A percentile compares a stretch with the other conserved stretches of the same genome.
Evolutionary conservation across 1,139 yeast genomes (phyloP).

Genomic region (Komagataea norvegica): DNA sequence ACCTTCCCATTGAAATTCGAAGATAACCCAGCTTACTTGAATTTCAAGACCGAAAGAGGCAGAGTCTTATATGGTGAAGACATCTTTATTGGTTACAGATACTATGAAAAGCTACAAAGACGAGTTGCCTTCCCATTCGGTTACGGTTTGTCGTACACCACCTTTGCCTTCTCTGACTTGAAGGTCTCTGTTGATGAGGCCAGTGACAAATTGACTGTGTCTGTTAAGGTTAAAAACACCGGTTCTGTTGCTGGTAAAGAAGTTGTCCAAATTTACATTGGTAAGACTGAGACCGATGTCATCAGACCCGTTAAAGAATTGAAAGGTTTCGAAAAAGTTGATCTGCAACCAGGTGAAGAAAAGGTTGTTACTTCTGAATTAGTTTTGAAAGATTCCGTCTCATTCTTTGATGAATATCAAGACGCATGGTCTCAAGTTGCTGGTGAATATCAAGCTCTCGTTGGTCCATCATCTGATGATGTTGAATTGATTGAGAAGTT

Average conservation of each 20-base stretch:
- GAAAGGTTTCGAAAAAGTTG: conserved; percentile 49
- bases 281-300: conserved; percentile 37
- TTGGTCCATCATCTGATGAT: conserved; percentile 38
- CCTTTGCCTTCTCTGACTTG: conserved; percentile 35
- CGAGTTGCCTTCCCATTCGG: conserved; percentile 57
- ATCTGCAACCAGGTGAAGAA: conserved; percentile 38
- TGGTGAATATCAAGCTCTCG: conserved; percentile 44
- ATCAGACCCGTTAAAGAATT: conserved; percentile 56
- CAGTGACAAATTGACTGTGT: conserved; percentile 32
- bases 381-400: conserved; percentile 45
- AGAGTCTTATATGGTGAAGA: conserved; percentile 46
- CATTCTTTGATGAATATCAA: conserved; percentile 48
- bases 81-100: conserved; percentile 56
- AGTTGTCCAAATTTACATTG: conserved; percentile 41
- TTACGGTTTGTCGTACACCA: conserved; percentile 53
- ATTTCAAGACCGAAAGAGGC: conserved; percentile 43
- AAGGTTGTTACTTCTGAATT: conserved; percentile 34
- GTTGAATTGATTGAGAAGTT: conserved; percentile 26
- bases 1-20: conserved; percentile 47
- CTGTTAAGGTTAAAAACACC: conserved; percentile 40
- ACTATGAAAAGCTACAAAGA: conserved; percentile 46
- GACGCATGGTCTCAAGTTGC: conserved; percentile 48
- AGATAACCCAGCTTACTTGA: conserved; percentile 50
- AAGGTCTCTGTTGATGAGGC: conserved; percentile 23
- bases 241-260: conserved; percentile 41